A percentile compares a stretch with the other conserved stretches of the same genome.
These are phyloP conservation scores for Tolypocladium endophyticum DNA, from an alignment of 2,329 filamentous ascomycete genomes.

Conservation along the genomic window DNA sequence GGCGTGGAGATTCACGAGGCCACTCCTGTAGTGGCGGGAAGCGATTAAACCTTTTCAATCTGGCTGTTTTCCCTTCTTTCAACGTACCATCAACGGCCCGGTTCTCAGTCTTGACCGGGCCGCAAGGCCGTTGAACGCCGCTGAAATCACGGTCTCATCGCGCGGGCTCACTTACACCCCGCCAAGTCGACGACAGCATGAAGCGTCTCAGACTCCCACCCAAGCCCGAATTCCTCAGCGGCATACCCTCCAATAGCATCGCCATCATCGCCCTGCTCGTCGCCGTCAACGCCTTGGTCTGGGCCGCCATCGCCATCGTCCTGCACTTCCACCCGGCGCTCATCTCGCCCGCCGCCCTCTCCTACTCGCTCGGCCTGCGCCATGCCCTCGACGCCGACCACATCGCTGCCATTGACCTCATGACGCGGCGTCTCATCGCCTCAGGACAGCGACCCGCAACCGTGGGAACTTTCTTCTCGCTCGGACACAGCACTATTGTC, in stretches of 20 bases:
- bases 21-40: neutral
- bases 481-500: conserved; percentile 90
- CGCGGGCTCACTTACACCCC: neutral
- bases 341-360: conserved; percentile 69
- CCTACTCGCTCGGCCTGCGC: conserved; percentile 80
- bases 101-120: neutral
- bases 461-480: conserved; percentile 87
- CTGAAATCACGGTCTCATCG: neutral
- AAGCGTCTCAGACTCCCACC: conserved; percentile 8
- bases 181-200: conserved; percentile 7
- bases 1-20: neutral
- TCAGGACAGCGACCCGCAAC: conserved; percentile 78
- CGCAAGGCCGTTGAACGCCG: neutral
- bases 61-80: neutral
- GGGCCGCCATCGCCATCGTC: conserved; percentile 42
- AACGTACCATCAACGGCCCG: neutral
- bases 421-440: conserved; percentile 82
- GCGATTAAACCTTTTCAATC: no score
- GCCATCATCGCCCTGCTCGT: conserved; percentile 41
- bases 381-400: conserved; percentile 99
- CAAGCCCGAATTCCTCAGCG: conserved; percentile 20
- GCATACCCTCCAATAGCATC: conserved; percentile 24
- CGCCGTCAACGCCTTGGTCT: conserved; percentile 41
- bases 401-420: conserved; percentile 76
- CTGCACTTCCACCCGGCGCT: conserved; percentile 48